Conservation (phyloP, 2,329 filamentous ascomycete genomes). For the Stagonosporopsis rhizophila region DNA sequence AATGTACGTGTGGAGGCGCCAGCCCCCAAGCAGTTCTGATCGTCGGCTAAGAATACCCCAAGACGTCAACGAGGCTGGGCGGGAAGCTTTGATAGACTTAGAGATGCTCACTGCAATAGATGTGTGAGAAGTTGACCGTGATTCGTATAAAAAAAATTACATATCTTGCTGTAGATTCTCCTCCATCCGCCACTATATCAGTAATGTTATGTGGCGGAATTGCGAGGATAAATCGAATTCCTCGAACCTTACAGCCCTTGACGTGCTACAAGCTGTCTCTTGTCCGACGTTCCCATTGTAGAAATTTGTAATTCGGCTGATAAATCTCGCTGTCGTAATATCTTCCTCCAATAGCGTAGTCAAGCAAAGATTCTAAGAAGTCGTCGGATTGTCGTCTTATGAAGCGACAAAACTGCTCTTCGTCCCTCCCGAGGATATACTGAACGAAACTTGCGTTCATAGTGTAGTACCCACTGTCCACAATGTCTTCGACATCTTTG, state of each 20-base stretch:
- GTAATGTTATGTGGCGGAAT: neutral
- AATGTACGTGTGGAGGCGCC: neutral
- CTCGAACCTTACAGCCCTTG: neutral
- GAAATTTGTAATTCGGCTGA: slow-evolving; percentile 29
- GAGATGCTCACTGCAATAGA: neutral
- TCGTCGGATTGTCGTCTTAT: slow-evolving; percentile 32
- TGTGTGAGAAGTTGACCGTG: neutral
- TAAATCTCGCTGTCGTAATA: slow-evolving; percentile 28
- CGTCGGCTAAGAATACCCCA: neutral
- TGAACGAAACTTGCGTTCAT: slow-evolving; percentile 34
- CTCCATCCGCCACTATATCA: neutral
- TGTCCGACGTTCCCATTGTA: slow-evolving; percentile 30
- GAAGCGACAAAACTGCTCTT: slow-evolving; percentile 31
- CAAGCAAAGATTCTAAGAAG: slow-evolving; percentile 24
- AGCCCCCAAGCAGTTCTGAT: neutral
- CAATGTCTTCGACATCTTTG: slow-evolving; percentile 30
- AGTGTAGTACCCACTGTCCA: slow-evolving; percentile 21
- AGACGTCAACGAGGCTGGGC: neutral
- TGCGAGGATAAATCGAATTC: neutral
- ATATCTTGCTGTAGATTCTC: neutral
- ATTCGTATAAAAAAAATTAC: neutral
- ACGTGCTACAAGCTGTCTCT: slow-evolving; percentile 26
- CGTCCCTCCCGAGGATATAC: slow-evolving; percentile 25
- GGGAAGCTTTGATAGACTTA: neutral
- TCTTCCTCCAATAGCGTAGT: slow-evolving; percentile 29